Conservation (phyloP, 2,329 filamentous ascomycete genomes). For the Diaporthe citri region DNA sequence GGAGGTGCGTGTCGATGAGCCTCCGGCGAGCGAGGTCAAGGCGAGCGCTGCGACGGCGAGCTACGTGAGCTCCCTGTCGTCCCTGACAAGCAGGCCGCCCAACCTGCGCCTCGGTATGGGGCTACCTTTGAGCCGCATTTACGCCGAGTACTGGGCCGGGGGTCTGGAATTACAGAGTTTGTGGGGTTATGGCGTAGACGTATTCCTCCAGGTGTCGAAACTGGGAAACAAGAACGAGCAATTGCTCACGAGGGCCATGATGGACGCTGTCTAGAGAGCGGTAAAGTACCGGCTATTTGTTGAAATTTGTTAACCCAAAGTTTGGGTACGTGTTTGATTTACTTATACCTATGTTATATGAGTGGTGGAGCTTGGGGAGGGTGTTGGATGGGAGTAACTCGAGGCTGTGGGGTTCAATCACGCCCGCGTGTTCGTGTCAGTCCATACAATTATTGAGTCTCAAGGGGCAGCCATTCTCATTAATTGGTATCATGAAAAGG, state of each 20-base stretch:
- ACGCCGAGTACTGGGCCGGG: constrained; percentile 98
- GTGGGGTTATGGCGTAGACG: constrained; percentile 96
- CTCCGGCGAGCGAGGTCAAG: constrained; percentile 41
- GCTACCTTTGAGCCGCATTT: constrained; percentile 91
- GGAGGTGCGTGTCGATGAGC: constrained; percentile 72
- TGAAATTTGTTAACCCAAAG: not conserved
- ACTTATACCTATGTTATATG: not conserved
- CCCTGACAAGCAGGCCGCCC: constrained; percentile 85
- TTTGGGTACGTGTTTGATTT: not conserved
- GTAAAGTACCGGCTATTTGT: not conserved
- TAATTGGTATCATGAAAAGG: constrained; percentile 64
- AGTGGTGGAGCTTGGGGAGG: not conserved
- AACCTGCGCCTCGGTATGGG: constrained; percentile 93
- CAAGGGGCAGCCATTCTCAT: constrained; percentile 53
- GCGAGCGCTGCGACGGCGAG: constrained; percentile 43
- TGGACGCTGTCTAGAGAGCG: constrained; percentile 75
- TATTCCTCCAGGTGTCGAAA: constrained; percentile 95
- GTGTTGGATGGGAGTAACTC: not conserved
- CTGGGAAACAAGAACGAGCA: constrained; percentile 99
- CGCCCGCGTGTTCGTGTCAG: not conserved
- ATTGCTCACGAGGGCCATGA: constrained; percentile 80
- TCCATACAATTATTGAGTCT: constrained; percentile 26
- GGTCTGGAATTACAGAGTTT: constrained; percentile 91
- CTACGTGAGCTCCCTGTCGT: constrained; percentile 77
- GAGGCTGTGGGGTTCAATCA: not conserved